Conservation (phyloP, 805 yeast genomes). For the Kodamaea hsintzibuensis region DNA sequence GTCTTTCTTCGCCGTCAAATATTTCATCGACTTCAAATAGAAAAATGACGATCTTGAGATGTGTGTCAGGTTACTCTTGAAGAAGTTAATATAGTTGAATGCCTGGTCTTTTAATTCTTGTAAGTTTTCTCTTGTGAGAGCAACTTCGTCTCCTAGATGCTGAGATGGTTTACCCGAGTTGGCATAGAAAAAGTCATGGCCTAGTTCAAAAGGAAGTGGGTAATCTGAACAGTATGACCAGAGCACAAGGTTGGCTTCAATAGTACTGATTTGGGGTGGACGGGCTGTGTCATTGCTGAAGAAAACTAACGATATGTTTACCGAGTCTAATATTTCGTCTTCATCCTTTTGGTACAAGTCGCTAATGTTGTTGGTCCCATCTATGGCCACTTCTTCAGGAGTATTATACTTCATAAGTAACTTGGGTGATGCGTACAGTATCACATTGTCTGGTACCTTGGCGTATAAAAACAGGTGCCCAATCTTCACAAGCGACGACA, state of each 20-base stretch:
- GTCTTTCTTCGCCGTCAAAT: conserved; percentile 41
- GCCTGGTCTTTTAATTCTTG: conserved; percentile 36
- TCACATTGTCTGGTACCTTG: conserved; percentile 32
- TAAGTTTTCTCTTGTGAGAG: conserved; percentile 35
- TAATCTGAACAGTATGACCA: conserved; percentile 44
- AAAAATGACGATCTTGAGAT: conserved; percentile 35
- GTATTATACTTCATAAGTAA: conserved; percentile 38
- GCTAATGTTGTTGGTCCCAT: conserved; percentile 25
- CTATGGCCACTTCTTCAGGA: conserved; percentile 16
- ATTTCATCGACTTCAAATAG: conserved; percentile 39
- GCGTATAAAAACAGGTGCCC: conserved; percentile 37
- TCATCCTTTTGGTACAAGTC: conserved; percentile 33
- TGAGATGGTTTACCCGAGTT: conserved; percentile 15
- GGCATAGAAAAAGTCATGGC: conserved; percentile 43
- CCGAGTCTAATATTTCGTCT: conserved; percentile 20
- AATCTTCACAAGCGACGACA: conserved; percentile 32
- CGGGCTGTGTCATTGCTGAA: conserved; percentile 20
- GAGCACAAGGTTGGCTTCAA: conserved; percentile 39
- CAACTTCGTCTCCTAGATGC: conserved; percentile 21
- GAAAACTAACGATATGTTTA: conserved; percentile 32
- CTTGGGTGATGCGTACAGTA: conserved; percentile 40
- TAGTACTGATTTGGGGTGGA: conserved; percentile 36
- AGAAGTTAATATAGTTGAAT: conserved; percentile 32
- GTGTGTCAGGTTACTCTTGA: conserved; percentile 33
- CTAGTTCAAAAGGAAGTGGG: conserved; percentile 40